Evolutionary conservation across 2,329 filamentous ascomycete species (phyloP), one percentile per base, ranked within the genome.

Genomic region (Pseudogymnoascus sp.): DNA sequence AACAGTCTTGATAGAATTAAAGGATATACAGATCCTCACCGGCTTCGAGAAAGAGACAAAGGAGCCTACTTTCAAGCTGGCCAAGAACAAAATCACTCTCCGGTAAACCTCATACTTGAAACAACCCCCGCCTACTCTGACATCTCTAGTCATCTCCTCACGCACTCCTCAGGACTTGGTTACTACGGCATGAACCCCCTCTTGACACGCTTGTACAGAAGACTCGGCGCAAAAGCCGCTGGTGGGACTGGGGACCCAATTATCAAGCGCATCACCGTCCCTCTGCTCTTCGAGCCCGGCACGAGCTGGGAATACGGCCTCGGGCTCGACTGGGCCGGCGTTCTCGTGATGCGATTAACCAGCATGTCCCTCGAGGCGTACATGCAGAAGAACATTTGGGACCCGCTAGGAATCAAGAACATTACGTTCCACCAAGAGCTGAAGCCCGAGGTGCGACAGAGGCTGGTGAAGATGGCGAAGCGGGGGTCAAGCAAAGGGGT

Each of bases 211-310:
- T 68, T 64, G 60, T 66, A 62, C 15, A 33, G 10, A 6, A 53
- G 35, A 7, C 63, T 61, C 7, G 62, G 63, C 8, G 11, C 33
- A 13, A 59, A 66, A 23, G 33, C 44, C 15, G 11, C 57, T 5
- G 61, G 47, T 7, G n/a, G 63, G 17, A 21, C 21, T 15, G 9
- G 4, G 3, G 15, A 63, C 7, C 7, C 66, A 4, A 64, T 62
- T 1, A 10, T 40, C 3, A 28, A 44, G 13, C 26, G 23, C 57
- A 62, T 47, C 35, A 28, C 44, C 11, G 64, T 60, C 6, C 86
- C 86, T 0, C 73, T 90, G 13, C 71, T 88, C 0, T 86, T 86
- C 67, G 85, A 88, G 67, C 87, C 87, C 0, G 86, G 86, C 0
- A 78, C 81, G 23, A 76, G 76, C 2, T 89, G 84, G 82, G 78